Percentiles rank a stretch among this genome's conserved stretches.
These are phyloP conservation scores for Silene vulgaris DNA, from an alignment of 179 eudicot genomes.

Conservation along the genomic window DNA sequence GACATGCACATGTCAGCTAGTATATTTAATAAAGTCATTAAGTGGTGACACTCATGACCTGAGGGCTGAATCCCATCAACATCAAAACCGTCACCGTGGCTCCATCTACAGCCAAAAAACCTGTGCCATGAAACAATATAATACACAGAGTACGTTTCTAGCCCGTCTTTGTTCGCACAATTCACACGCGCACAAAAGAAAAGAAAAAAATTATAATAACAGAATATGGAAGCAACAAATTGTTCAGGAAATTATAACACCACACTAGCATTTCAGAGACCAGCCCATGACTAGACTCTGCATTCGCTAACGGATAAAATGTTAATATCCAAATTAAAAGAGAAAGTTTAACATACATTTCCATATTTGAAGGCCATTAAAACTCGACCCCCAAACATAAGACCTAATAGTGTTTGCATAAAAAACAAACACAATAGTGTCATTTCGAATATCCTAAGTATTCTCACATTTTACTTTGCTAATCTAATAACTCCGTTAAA, in stretches of 20 bases:
- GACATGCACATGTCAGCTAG: background rate
- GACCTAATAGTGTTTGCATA: background rate
- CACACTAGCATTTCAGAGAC: background rate
- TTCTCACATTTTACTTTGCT: background rate
- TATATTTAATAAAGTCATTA: background rate
- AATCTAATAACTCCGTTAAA: conserved; percentile 20
- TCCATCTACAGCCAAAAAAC: background rate
- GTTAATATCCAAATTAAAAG: background rate
- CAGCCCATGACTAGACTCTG: background rate
- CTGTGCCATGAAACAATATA: background rate
- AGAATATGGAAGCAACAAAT: background rate
- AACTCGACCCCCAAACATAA: background rate
- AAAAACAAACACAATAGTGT: background rate
- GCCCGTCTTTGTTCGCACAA: background rate
- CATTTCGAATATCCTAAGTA: background rate
- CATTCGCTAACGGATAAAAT: background rate
- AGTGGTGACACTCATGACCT: background rate
- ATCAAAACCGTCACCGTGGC: background rate
- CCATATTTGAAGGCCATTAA: conserved; percentile 10
- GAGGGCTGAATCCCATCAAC: background rate
- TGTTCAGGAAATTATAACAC: background rate
- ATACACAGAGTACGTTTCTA: background rate
- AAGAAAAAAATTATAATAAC: no score
- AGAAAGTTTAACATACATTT: background rate
- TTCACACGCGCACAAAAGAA: background rate